Evolutionary conservation across 2,329 filamentous ascomycete species (phyloP).

Genomic region (Chrysoporthe deuterocubensis): DNA sequence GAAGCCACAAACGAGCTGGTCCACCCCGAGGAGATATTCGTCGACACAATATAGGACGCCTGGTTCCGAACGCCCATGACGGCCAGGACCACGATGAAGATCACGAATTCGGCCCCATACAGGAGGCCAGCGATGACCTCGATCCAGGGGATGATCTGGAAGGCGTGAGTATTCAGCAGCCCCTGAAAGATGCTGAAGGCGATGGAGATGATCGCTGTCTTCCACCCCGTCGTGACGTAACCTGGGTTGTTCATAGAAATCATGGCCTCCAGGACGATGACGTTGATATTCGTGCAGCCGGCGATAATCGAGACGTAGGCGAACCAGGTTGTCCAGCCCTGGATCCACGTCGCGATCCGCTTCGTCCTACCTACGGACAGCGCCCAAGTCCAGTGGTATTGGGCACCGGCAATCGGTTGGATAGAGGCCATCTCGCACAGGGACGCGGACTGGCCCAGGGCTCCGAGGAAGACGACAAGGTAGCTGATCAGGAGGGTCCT

Average conservation of each 20-base stretch:
- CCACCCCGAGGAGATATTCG: constrained; percentile 22
- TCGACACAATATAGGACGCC: constrained; percentile 9
- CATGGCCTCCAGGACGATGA: constrained; percentile 9
- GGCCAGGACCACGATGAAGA: constrained; percentile 24
- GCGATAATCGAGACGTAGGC: constrained; percentile 43
- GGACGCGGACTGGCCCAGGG: constrained; percentile 38
- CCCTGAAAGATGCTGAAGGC: constrained; percentile 36
- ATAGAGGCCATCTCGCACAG: constrained; percentile 46
- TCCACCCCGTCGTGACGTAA: constrained; percentile 37
- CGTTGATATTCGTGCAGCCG: constrained; percentile 38
- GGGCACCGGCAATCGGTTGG: constrained; percentile 44
- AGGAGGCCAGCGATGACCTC: constrained; percentile 43
- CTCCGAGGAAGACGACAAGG: constrained; percentile 37
- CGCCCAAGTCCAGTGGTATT: constrained; percentile 46
- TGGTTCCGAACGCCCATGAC: constrained; percentile 15
- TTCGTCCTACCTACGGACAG: constrained; percentile 4
- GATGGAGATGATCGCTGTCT: constrained; percentile 36
- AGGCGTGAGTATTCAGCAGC: constrained; percentile 39
- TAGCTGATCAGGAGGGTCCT: constrained; percentile 38
- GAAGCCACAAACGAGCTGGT: constrained; percentile 31
- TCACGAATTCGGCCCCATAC: constrained; percentile 20
- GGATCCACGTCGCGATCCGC: constrained; percentile 20
- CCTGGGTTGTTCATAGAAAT: constrained; percentile 22
- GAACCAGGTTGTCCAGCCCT: constrained; percentile 47
- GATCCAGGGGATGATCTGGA: constrained; percentile 43